A percentile compares a stretch with the other conserved stretches of the same genome.
Conservation (phyloP, 1,139 yeast genomes). For the Suhomyces bokatorum region DNA sequence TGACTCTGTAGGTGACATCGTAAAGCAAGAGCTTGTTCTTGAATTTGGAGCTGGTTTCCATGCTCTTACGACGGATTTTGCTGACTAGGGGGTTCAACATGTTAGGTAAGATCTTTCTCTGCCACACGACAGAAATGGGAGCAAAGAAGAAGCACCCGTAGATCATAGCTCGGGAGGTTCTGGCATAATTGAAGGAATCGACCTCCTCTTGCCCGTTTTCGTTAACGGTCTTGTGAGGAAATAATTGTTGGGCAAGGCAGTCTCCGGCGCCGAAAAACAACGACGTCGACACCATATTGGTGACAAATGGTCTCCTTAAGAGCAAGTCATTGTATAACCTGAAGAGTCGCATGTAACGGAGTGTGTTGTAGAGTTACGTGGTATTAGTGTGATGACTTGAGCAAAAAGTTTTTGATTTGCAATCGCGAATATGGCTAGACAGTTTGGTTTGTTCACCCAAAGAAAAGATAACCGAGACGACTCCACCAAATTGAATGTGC, state of each 20-base stretch:
- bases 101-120: conserved; percentile 53
- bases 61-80: conserved; percentile 15
- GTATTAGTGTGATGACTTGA: conserved; percentile 1
- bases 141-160: conserved; percentile 82
- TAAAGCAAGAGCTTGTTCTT: conserved; percentile 22
- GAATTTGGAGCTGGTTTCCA: conserved; percentile 16
- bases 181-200: conserved; percentile 30
- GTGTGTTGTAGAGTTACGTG: background rate
- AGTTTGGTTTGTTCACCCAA: background rate
- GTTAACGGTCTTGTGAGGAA: conserved; percentile 35
- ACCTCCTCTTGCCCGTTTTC: conserved; percentile 19
- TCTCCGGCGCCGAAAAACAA: conserved; percentile 77
- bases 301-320: conserved; percentile 49
- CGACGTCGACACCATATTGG: conserved; percentile 59
- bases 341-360: conserved; percentile 25
- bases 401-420: conserved; percentile 7
- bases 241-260: conserved; percentile 61
- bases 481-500: background rate
- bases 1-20: conserved; percentile 39
- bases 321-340: conserved; percentile 43
- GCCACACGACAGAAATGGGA: conserved; percentile 75
- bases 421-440: conserved; percentile 1
- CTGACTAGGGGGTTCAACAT: conserved; percentile 45
- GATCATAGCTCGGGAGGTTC: conserved; percentile 65
- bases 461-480: conserved; percentile 3